Conservation (phyloP, 768 basidiomycete species). For the Termitomyces sp. region DNA sequence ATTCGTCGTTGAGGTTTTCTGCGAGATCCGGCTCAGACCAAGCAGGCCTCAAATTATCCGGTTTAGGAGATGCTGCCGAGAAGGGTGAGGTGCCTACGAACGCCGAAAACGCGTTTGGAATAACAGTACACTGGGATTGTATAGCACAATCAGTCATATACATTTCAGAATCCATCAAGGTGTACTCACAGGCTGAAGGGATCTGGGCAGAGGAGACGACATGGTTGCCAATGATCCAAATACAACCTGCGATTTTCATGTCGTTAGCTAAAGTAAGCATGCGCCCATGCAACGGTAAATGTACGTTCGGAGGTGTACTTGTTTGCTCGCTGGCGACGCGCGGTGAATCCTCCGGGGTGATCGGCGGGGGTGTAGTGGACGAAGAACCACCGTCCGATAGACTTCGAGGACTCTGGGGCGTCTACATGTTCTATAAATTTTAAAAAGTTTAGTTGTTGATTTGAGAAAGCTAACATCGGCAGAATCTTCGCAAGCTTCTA, state of each 20-base stretch:
- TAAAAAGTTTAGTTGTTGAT: not conserved
- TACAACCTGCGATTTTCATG: constrained; percentile 6
- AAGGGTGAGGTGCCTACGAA: constrained; percentile 37
- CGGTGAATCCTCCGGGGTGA: constrained; percentile 11
- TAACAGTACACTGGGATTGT: constrained; percentile 11
- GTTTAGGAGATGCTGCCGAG: constrained; percentile 19
- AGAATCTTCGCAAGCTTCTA: not conserved
- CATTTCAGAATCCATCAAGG: not conserved
- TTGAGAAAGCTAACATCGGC: not conserved
- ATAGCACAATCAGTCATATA: not conserved
- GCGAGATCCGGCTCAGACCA: constrained; percentile 15
- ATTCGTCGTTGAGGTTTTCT: constrained; percentile 4
- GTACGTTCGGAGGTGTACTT: constrained; percentile 10
- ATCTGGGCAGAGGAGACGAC: constrained; percentile 15
- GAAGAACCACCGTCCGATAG: not conserved
- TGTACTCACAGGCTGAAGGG: constrained; percentile 13
- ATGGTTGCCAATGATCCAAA: constrained; percentile 16
- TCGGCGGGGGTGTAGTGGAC: constrained; percentile 6
- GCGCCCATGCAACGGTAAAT: not conserved
- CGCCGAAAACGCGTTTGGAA: constrained; percentile 34
- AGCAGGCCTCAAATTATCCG: constrained; percentile 13
- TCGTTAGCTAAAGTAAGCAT: not conserved
- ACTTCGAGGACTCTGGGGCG: constrained; percentile 1
- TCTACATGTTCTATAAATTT: not conserved
- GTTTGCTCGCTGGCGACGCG: constrained; percentile 3